Evolutionary conservation across 2,329 filamentous ascomycete genomes (phyloP).

Genomic region (Escovopsis sp.): DNA sequence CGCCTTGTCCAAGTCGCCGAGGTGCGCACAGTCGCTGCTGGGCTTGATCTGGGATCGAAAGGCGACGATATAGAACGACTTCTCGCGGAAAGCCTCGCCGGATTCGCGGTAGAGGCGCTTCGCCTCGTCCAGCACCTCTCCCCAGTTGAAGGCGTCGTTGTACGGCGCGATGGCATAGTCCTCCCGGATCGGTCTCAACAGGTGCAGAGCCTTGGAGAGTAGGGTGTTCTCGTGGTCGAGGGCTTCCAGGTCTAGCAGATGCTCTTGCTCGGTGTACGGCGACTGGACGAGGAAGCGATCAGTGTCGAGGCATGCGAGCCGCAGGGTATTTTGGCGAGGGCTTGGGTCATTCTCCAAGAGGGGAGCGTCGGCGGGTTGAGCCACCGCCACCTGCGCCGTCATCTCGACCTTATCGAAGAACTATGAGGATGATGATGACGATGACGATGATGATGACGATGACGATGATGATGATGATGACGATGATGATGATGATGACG

Average conservation of each 20-base stretch:
- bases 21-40: constrained; percentile 49
- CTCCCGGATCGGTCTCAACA: constrained; percentile 43
- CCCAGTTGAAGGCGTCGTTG: constrained; percentile 63
- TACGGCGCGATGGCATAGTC: constrained; percentile 72
- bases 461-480: not conserved
- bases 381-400: constrained; percentile 13
- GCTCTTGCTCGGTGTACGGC: constrained; percentile 56
- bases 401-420: constrained; percentile 3
- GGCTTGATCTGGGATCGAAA: constrained; percentile 63
- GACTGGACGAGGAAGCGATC: constrained; percentile 45
- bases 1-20: constrained; percentile 61
- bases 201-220: constrained; percentile 55
- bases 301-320: constrained; percentile 1
- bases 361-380: constrained; percentile 11
- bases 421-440: not conserved
- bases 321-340: no score
- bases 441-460: no score
- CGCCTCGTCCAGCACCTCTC: constrained; percentile 43
- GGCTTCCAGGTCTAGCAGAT: constrained; percentile 57
- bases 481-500: not conserved
- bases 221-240: constrained; percentile 52
- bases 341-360: constrained; percentile 12
- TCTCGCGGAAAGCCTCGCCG: constrained; percentile 40
- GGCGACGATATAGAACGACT: constrained; percentile 68
- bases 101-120: constrained; percentile 32